Evolutionary conservation across 1,139 yeast species (phyloP), one percentile per base, ranked within the genome.

Genomic region (Pneumocystis canis): DNA sequence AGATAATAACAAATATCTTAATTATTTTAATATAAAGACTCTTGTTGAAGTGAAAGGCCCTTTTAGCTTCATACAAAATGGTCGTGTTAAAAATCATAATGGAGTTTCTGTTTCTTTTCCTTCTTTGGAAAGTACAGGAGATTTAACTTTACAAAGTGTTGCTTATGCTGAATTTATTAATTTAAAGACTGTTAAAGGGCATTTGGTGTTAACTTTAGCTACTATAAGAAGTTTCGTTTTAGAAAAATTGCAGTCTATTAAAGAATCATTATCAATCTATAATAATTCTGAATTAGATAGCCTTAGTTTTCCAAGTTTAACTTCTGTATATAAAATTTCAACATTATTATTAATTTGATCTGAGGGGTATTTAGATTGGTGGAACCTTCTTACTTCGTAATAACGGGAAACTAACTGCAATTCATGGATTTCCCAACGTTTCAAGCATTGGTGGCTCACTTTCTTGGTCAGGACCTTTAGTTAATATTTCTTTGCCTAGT

Each of bases 321-420:
- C 83, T 67, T 68, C 81, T 60, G 79, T 92, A 72, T 88, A 88
- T 62, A 88, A 88, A 73, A 97, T 97, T 66, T 85, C 5, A 25
- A n/a, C 11, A 7, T 5, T 25, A 25, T 41, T 20, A 11, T 41
- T 20, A 14, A 40, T 18, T 47, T 20, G 25, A 25, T 47, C 54
- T 47, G 30, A 57, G 11, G 14, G 2, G 7, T 57, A 18, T 57
- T 57, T 39, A 57, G 61, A 79, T 92, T 72, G 89, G 88, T 62
- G 88, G 88, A 73, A 97, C 97, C 66, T 85, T 92, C 76, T 84
- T 82, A 73, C 79, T 92, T 73, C 82, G 86, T 68, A 89, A 89
- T 84, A 92, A 92, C 84, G 78, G 86, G 68, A 76, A 80, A 67
- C 83, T 90, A 74, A 75, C 73, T 64, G 72, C 80, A 65, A 79